Evolutionary conservation across 1,284 basidiomycete species (phyloP), one percentile per base, ranked within the genome.

Genomic region (Vanrija sp.): DNA sequence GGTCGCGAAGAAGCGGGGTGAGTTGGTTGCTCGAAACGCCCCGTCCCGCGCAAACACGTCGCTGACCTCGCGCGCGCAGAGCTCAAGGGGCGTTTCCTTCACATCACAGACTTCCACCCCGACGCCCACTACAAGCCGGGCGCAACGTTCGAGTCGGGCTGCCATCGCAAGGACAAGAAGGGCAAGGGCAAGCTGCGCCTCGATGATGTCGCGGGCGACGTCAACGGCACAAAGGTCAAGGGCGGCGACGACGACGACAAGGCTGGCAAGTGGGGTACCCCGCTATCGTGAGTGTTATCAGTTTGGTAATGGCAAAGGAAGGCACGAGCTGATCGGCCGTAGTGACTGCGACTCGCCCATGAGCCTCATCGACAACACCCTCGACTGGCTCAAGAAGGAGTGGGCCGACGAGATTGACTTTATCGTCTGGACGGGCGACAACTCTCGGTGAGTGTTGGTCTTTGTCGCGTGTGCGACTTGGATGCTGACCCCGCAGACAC

Each of bases 381-480:
- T 97, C 47, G 84, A 89, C 57, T 92, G 83, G 80, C 72, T 95
- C 54, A 84, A 85, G 53, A 80, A 85, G 66, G 82, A 90, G 64
- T 92, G 89, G 88, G 81, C 84, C 45, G 79, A 83, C 57, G 85
- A 89, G 64, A 82, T 97, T 43, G 93, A 97, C 73, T 97, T 96
- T 73, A 87, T 94, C 22, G 80, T 94, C 41, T 92, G 89, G 89
- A 95, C 91, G 6, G 92, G 92, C 38, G 92, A 96, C 75, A 92
- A 85, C 75, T 92, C 89, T 35, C 84, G 88, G 88, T 88, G 64
- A 62, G 74, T 51, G 37, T n/a, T n/a, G n/a, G n/a, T 10, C 24
- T 12, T 22, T 9, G 45, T 4, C 22, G 36, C 24, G 45, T n/a
- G 15, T 6, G 24, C 4, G 35, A 23, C 37, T 6, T 36, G 18